These are phyloP conservation scores for Puccinia triticina DNA, from an alignment of 1,284 basidiomycete genomes.

Conservation along the genomic window DNA sequence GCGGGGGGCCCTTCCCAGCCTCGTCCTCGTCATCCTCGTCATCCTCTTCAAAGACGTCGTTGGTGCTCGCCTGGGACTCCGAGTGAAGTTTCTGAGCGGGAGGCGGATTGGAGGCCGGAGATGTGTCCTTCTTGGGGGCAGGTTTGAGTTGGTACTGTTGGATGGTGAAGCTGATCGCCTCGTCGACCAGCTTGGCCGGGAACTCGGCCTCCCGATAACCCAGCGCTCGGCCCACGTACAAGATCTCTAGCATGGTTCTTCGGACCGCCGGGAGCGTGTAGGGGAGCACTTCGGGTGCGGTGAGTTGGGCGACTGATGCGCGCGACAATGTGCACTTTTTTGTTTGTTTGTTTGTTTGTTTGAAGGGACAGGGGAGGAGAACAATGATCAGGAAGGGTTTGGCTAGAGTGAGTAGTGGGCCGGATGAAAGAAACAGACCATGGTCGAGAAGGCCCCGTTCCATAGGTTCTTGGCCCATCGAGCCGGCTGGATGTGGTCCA, in stretches of 20 bases:
- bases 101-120: neutral
- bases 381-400: slow-evolving; percentile 5
- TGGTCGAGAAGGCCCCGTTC: slow-evolving; percentile 57
- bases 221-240: slow-evolving; percentile 61
- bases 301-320: slow-evolving; percentile 61
- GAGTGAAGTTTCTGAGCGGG: slow-evolving; percentile 4
- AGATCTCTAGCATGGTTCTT: slow-evolving; percentile 61
- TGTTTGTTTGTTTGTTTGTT: neutral
- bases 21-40: slow-evolving; percentile 11
- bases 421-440: slow-evolving; percentile 42
- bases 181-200: slow-evolving; percentile 43
- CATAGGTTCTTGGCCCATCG: slow-evolving; percentile 65
- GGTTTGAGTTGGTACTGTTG: slow-evolving; percentile 33
- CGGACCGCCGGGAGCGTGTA: slow-evolving; percentile 60
- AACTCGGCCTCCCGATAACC: slow-evolving; percentile 42
- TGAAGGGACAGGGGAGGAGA: neutral
- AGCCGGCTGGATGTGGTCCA: slow-evolving; percentile 62
- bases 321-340: slow-evolving; percentile 61
- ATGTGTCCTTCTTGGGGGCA: too few relatives aligned
- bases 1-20: neutral
- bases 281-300: slow-evolving; percentile 58
- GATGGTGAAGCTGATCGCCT: slow-evolving; percentile 42
- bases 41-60: slow-evolving; percentile 35
- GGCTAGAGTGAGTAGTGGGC: neutral
- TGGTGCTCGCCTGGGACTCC: neutral